Conservation (phyloP, 768 basidiomycete species). For the Amanita fuliginea region DNA sequence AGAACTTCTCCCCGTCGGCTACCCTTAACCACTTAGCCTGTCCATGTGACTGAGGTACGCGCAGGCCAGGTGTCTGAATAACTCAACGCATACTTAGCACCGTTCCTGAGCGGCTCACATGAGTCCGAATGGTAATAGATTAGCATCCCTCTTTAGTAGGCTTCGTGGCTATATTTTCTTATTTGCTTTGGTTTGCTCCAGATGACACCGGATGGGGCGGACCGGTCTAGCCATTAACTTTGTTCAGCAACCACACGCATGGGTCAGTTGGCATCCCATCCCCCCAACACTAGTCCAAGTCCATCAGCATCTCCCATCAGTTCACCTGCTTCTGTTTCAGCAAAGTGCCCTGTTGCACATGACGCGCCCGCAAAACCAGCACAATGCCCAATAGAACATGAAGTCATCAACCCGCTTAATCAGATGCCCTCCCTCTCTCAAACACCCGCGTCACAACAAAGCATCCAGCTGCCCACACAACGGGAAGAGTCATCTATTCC, state of each 20-base stretch:
- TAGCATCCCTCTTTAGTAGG: no score
- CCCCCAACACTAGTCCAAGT: slow-evolving; percentile 12
- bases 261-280: slow-evolving; percentile 15
- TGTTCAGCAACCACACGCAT: background rate
- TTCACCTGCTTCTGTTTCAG: slow-evolving; percentile 12
- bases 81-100: no score
- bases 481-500: slow-evolving; percentile 83
- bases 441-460: slow-evolving; percentile 45
- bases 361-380: slow-evolving; percentile 24
- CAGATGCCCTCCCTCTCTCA: slow-evolving; percentile 85
- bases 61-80: no score
- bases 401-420: slow-evolving; percentile 59
- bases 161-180: no score
- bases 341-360: slow-evolving; percentile 35
- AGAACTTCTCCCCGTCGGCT: background rate
- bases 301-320: slow-evolving; percentile 27
- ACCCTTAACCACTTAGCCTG: background rate
- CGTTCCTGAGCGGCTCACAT: background rate
- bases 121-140: no score
- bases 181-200: background rate
- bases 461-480: slow-evolving; percentile 51
- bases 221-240: background rate
- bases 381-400: slow-evolving; percentile 56
- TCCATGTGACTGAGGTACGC: background rate
- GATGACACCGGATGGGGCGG: background rate